Conservation (phyloP, 257 asterid genomes). For the Solanum neorickii region DNA sequence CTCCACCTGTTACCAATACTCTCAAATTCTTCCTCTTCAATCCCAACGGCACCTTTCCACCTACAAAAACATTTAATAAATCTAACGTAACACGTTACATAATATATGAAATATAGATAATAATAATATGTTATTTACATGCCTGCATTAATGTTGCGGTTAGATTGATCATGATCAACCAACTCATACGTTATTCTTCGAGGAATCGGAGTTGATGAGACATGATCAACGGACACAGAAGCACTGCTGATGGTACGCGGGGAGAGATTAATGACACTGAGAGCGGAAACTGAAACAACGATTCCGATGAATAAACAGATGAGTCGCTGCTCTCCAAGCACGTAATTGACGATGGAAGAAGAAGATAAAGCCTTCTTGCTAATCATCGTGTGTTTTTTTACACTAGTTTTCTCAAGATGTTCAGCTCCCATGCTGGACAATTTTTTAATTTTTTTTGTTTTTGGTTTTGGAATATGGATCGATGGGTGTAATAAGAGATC, state of each 20-base stretch:
- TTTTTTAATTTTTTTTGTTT: neutral
- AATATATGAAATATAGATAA: no score
- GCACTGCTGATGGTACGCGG: neutral
- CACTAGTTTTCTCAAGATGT: slow-evolving; percentile 7
- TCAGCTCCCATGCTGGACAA: slow-evolving; percentile 16
- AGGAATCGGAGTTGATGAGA: neutral
- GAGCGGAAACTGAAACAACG: slow-evolving; percentile 21
- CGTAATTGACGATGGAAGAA: slow-evolving; percentile 9
- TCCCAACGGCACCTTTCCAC: slow-evolving; percentile 60
- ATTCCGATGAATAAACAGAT: slow-evolving; percentile 44
- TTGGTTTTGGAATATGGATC: neutral
- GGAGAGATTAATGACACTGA: slow-evolving; percentile 7
- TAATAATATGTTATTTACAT: neutral
- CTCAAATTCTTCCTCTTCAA: slow-evolving; percentile 51
- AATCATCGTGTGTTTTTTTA: neutral
- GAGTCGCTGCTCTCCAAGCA: slow-evolving; percentile 42
- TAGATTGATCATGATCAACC: neutral
- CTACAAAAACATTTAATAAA: slow-evolving; percentile 17
- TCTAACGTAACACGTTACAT: neutral
- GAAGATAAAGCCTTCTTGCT: neutral
- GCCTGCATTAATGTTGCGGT: neutral
- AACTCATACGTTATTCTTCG: slow-evolving; percentile 1
- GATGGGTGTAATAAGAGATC: neutral
- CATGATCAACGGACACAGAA: neutral
- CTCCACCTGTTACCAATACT: slow-evolving; percentile 84